Percentiles rank a stretch among this genome's conserved stretches.
phyloP scores from a whole-genome alignment of 2,329 filamentous ascomycete species.

The Bisporella sp. region DNA sequence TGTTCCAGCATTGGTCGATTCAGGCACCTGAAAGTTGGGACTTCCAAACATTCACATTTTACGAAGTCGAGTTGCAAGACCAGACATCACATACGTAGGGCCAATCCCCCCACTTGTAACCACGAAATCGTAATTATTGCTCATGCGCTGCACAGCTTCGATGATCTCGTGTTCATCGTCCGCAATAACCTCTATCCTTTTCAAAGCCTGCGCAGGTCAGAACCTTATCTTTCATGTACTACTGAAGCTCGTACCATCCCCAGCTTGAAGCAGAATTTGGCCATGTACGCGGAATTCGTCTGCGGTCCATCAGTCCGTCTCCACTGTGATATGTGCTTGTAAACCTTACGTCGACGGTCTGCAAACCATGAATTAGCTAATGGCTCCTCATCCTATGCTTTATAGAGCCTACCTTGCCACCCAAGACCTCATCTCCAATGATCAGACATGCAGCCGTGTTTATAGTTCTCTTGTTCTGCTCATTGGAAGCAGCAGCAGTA shows the following conservation, averaged over 20 bases:
- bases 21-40: no score
- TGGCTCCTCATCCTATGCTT: constrained; percentile 17
- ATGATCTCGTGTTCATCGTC: constrained; percentile 89
- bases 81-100: constrained; percentile 57
- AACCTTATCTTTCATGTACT: constrained; percentile 54
- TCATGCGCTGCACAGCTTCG: constrained; percentile 79
- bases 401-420: constrained; percentile 66
- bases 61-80: no score
- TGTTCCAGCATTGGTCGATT: no score
- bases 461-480: constrained; percentile 60
- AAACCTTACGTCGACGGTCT: constrained; percentile 31
- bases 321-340: not conserved
- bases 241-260: constrained; percentile 48
- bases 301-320: constrained; percentile 26
- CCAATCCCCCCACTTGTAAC: constrained; percentile 95
- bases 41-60: no score
- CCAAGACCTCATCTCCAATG: constrained; percentile 94
- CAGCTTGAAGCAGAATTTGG: constrained; percentile 56
- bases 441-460: constrained; percentile 88
- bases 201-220: constrained; percentile 49
- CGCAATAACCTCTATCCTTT: constrained; percentile 85
- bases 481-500: constrained; percentile 30
- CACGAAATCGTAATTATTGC: constrained; percentile 83
- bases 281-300: constrained; percentile 59
- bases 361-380: constrained; percentile 15